A percentile compares a stretch with the other conserved stretches of the same genome.
phyloP scores from a whole-genome alignment of 441 rosid species.

The Populus hybrid region DNA sequence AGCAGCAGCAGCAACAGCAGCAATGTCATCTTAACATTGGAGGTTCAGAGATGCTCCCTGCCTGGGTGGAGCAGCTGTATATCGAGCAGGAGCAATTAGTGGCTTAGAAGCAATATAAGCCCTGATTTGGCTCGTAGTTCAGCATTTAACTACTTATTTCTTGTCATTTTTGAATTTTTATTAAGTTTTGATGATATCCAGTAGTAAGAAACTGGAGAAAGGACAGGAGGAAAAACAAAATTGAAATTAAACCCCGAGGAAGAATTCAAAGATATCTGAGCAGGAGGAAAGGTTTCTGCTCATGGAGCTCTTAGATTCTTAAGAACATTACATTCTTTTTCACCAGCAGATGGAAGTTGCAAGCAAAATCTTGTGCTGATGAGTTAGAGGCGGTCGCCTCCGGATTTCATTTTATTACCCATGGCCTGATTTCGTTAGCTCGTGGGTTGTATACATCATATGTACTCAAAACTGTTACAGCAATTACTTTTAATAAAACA shows the following conservation, averaged over 20 bases:
- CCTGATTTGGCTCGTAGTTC: constrained; percentile 26
- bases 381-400: constrained; percentile 6
- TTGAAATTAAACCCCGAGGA: constrained; percentile 10
- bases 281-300: constrained; percentile 31
- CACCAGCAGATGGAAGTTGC: constrained; percentile 1
- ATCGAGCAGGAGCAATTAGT: constrained; percentile 79
- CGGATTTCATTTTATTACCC: constrained; percentile 2
- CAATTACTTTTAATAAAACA: constrained; percentile 13
- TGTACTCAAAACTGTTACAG: constrained; percentile 20
- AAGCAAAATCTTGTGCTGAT: constrained; percentile 14
- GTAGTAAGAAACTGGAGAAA: constrained; percentile 11
- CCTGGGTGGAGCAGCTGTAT: constrained; percentile 78
- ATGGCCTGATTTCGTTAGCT: constrained; percentile 5
- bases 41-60: constrained; percentile 37
- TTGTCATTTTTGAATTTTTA: constrained; percentile 30
- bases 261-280: constrained; percentile 23
- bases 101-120: constrained; percentile 39
- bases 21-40: constrained; percentile 35
- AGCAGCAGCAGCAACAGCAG: constrained; percentile 24
- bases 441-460: constrained; percentile 8
- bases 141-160: constrained; percentile 40
- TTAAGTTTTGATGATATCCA: constrained; percentile 23
- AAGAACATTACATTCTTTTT: constrained; percentile 24
- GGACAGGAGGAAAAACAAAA: constrained; percentile 11
- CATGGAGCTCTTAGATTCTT: constrained; percentile 19